Conservation (phyloP, 768 basidiomycete genomes). For the Leccinum longicurvipes region DNA sequence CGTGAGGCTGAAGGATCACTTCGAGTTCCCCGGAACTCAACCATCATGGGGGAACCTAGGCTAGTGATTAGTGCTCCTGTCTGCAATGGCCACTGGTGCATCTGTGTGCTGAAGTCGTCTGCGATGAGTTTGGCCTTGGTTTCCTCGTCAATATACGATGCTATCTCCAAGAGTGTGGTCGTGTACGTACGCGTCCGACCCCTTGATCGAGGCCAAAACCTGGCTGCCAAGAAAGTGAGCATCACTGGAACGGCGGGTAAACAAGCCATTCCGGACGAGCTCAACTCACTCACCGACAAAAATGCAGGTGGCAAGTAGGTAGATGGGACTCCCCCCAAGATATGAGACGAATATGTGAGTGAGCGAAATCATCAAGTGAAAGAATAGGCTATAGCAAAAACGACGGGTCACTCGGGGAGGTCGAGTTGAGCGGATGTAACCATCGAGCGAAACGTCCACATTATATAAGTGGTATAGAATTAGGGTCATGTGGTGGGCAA, state of each 20-base stretch:
- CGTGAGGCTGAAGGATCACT: not conserved
- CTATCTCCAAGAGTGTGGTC: not conserved
- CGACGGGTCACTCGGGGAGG: not conserved
- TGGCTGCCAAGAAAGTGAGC: not conserved
- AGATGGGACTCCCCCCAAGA: not conserved
- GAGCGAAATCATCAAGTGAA: constrained; percentile 1
- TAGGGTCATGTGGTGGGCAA: not conserved
- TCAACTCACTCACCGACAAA: constrained; percentile 1
- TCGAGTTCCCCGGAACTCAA: no score
- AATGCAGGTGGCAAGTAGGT: not conserved
- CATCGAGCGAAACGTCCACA: not conserved
- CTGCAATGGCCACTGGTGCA: not conserved
- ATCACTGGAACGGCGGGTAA: not conserved
- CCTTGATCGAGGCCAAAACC: not conserved
- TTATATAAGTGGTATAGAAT: not conserved
- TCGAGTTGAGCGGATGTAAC: not conserved
- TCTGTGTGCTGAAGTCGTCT: not conserved
- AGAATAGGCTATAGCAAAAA: no score
- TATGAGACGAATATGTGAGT: not conserved
- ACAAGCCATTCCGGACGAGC: not conserved
- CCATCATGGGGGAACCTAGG: no score
- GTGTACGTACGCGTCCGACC: not conserved
- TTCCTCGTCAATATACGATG: not conserved
- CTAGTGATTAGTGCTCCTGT: not conserved
- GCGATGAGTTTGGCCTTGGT: not conserved